These are phyloP conservation scores for Aspergillus ostianus DNA, from an alignment of 495 filamentous ascomycete species.

Conservation along the genomic window DNA sequence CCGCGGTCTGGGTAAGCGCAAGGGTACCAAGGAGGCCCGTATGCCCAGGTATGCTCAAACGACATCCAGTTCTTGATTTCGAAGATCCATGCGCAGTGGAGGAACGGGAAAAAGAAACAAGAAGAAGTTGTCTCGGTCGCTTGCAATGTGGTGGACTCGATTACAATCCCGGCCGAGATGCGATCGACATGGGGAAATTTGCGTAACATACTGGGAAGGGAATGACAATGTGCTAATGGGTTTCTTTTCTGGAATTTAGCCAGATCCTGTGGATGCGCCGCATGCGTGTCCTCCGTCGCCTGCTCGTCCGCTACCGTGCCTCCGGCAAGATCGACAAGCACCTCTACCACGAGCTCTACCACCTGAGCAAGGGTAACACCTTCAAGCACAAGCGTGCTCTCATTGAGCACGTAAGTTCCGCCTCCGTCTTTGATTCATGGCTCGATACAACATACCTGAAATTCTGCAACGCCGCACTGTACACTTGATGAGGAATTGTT, in stretches of 20 bases:
- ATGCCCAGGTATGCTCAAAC: constrained; percentile 82
- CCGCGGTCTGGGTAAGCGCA: constrained; percentile 99
- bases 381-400: constrained; percentile 99
- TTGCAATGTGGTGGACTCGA: neutral
- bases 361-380: constrained; percentile 99
- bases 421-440: neutral
- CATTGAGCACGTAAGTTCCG: constrained; percentile 94
- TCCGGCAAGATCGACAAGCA: constrained; percentile 99
- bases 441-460: neutral
- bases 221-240: neutral
- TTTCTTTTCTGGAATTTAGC: constrained; percentile 43
- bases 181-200: constrained; percentile 2
- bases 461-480: neutral
- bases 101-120: neutral
- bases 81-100: neutral
- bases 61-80: neutral
- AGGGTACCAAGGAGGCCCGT: constrained; percentile 99
- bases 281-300: constrained; percentile 96
- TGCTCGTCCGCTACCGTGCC: constrained; percentile 99
- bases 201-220: neutral
- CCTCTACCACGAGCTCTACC: constrained; percentile 99
- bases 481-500: constrained; percentile 3
- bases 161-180: neutral
- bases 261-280: constrained; percentile 99
- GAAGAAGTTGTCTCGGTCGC: neutral